These are phyloP conservation scores for Oehlia diaphana DNA, from an alignment of 192 early-diverging fungal genomes.

Conservation along the genomic window DNA sequence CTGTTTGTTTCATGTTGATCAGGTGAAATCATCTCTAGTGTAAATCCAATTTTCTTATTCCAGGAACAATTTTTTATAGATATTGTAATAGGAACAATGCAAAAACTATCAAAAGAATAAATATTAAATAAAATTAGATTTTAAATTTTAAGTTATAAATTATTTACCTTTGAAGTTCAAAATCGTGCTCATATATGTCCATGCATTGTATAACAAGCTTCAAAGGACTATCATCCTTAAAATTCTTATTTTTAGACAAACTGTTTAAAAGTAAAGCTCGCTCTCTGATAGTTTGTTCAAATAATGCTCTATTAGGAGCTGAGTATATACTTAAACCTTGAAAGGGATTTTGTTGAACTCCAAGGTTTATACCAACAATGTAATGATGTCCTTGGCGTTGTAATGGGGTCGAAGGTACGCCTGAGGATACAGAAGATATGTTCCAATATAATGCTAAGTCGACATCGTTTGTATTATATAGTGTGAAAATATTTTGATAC, in stretches of 20 bases:
- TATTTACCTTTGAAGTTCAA: conserved; percentile 44
- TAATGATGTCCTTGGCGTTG: conserved; percentile 79
- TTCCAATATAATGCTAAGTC: conserved; percentile 88
- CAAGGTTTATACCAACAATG: conserved; percentile 89
- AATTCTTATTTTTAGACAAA: conserved; percentile 57
- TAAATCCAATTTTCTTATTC: conserved; percentile 59
- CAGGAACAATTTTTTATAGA: conserved; percentile 71
- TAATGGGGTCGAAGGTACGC: conserved; percentile 1
- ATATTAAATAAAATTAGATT: neutral
- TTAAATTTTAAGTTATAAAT: neutral
- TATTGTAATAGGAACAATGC: conserved; percentile 57
- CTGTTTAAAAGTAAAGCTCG: conserved; percentile 61
- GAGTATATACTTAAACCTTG: conserved; percentile 50
- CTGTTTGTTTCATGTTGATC: conserved; percentile 20
- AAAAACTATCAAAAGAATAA: conserved; percentile 41
- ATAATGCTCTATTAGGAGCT: conserved; percentile 56
- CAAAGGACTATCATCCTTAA: conserved; percentile 71
- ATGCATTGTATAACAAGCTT: conserved; percentile 55
- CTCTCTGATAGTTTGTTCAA: conserved; percentile 69
- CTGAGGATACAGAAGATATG: conserved; percentile 42
- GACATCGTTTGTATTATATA: conserved; percentile 85
- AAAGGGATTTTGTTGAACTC: conserved; percentile 73
- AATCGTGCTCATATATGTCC: conserved; percentile 47
- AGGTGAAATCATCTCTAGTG: conserved; percentile 56
- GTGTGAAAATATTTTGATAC: conserved; percentile 63